phyloP scores from a whole-genome alignment of 495 filamentous ascomycete genomes.

The Podospora pseudoanserina region DNA sequence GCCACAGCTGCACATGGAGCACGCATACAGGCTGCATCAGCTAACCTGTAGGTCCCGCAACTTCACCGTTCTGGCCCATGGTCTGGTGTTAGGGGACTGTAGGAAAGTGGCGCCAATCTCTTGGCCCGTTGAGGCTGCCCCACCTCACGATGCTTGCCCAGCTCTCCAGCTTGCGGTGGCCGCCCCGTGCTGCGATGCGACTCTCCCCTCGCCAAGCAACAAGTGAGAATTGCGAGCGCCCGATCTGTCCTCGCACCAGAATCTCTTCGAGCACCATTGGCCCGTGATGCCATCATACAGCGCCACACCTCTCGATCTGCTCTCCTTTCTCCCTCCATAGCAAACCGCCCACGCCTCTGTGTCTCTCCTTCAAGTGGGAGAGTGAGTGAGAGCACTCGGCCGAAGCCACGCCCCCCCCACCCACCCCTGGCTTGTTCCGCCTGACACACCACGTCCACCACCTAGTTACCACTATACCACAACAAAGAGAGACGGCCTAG shows the following conservation, averaged over 20 bases:
- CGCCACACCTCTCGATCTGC: neutral
- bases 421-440: neutral
- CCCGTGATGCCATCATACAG: conserved; percentile 4
- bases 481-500: conserved; percentile 3
- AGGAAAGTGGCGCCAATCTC: conserved; percentile 5
- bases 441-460: neutral
- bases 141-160: conserved; percentile 10
- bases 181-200: conserved; percentile 5
- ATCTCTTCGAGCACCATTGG: neutral
- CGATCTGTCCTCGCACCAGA: neutral
- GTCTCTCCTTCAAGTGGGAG: neutral
- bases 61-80: neutral
- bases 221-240: neutral
- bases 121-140: conserved; percentile 4
- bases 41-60: conserved; percentile 5
- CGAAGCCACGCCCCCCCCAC: neutral
- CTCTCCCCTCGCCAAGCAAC: conserved; percentile 11
- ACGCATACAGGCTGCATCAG: conserved; percentile 5
- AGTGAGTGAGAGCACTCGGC: neutral
- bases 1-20: conserved; percentile 6
- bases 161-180: conserved; percentile 2
- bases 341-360: neutral
- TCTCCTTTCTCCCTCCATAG: neutral
- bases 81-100: neutral
- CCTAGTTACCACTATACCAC: neutral